Evolutionary conservation across 2,329 filamentous ascomycete species (phyloP), one percentile per base, ranked within the genome.

Genomic region (Diaporthe caulivora): DNA sequence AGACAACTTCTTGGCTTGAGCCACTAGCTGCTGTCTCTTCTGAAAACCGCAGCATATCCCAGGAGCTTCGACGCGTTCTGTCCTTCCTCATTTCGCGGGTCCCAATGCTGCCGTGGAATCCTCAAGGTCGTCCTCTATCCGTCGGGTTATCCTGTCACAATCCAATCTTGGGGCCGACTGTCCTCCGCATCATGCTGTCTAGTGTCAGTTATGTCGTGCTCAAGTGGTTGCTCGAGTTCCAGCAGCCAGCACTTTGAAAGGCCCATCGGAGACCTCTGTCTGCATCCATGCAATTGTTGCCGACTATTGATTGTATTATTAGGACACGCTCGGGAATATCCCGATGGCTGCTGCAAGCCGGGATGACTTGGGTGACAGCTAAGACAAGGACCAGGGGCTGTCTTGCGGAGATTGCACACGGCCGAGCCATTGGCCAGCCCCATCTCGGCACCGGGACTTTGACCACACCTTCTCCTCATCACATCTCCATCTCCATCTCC

Each of bases 401-500:
- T 42, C 26, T 8, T 53, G 62, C 62, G 62, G 62, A 67, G 47
- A 53, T 67, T 51, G 62, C 29, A 53, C 62, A 40, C 62, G 62
- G 62, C 62, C 62, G 31, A 53, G 62, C 62, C 62, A 67, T 67
- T 67, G 62, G 62, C 62, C 62, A 67, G 62, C 7, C 29, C 60
- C 62, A 34, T 40, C 62, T 67, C 62, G 62, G 62, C 62, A 67
- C 62, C 47, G 62, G 44, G 62, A 67, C 44, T 40, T 53, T 10
- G 62, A 47, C 47, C 51, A 47, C 24, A n/a, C 44, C 47, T 67
- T 53, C 62, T 67, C 62, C 62, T 67, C 62, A 67, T 53, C 31
- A 67, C 62, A 44, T 65, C 29, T 51, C 44, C 62, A 51, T 51
- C 21, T 18, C 42, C 60, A 34, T 34, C 29, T 18, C 60, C 60